Percentiles rank a stretch among this genome's conserved stretches.
These are phyloP conservation scores for Smallanthus sonchifolius DNA, from an alignment of 129 eudicot species.

Conservation along the genomic window DNA sequence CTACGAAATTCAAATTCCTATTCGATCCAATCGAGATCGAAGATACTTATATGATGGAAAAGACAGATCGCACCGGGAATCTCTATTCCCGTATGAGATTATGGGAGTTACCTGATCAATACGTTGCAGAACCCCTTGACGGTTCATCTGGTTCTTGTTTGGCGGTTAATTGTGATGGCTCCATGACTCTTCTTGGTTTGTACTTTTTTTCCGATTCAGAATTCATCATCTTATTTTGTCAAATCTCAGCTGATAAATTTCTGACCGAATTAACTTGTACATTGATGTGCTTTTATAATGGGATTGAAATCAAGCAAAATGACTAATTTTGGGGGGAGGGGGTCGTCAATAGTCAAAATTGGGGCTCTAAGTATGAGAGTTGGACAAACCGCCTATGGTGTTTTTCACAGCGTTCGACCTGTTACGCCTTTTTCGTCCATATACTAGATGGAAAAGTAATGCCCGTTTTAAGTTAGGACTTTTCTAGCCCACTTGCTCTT, in stretches of 20 bases:
- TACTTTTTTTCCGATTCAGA: background rate
- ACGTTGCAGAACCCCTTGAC: constrained; percentile 68
- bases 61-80: constrained; percentile 50
- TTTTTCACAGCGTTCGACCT: too few species aligned
- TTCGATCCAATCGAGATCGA: background rate
- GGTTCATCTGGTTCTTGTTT: constrained; percentile 57
- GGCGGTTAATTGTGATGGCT: constrained; percentile 67
- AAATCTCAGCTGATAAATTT: too few species aligned
- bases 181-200: constrained; percentile 51
- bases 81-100: constrained; percentile 65
- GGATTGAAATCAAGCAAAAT: too few species aligned
- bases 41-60: constrained; percentile 57
- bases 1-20: background rate
- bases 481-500: too few species aligned
- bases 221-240: background rate
- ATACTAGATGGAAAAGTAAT: too few species aligned
- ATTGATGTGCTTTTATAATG: too few species aligned
- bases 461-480: too few species aligned
- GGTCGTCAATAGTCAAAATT: too few species aligned
- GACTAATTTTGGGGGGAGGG: too few species aligned
- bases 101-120: constrained; percentile 82
- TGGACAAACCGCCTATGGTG: too few species aligned
- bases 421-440: too few species aligned
- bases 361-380: too few species aligned
- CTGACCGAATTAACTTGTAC: background rate